A percentile compares a stretch with the other conserved stretches of the same genome.
phyloP scores from a whole-genome alignment of 1,284 basidiomycete genomes.

The Mycena sp. region DNA sequence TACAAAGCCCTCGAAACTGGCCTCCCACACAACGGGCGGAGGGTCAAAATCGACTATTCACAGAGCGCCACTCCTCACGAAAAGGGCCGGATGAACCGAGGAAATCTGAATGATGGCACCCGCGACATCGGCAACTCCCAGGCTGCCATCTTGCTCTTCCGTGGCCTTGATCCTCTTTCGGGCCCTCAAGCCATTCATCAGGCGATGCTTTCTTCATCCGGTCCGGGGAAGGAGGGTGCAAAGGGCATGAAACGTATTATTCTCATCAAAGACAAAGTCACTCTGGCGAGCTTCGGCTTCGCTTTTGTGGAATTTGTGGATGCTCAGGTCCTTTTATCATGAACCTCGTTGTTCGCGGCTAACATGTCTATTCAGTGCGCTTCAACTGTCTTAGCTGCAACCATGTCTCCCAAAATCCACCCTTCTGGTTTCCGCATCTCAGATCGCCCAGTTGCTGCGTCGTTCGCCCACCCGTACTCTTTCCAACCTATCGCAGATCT shows the following conservation, averaged over 20 bases:
- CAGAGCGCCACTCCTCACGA: constrained; percentile 79
- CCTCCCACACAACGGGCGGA: constrained; percentile 71
- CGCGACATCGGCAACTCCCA: constrained; percentile 90
- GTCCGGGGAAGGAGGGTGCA: constrained; percentile 74
- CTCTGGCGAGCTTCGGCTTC: constrained; percentile 88
- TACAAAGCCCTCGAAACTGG: constrained; percentile 76
- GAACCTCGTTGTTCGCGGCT: constrained; percentile 8
- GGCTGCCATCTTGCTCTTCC: constrained; percentile 84
- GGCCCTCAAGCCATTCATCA: constrained; percentile 86
- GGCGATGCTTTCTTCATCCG: constrained; percentile 76
- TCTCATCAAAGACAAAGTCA: constrained; percentile 86
- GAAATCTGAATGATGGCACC: constrained; percentile 87
- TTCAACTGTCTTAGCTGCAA: constrained; percentile 77
- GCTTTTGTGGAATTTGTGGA: constrained; percentile 93
- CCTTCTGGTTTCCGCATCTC: constrained; percentile 90
- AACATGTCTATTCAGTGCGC: constrained; percentile 64
- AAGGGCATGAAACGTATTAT: constrained; percentile 88
- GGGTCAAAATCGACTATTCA: constrained; percentile 93
- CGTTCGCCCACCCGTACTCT: constrained; percentile 87
- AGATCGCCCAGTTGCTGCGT: constrained; percentile 85
- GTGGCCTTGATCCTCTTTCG: constrained; percentile 88
- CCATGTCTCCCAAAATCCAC: constrained; percentile 84
- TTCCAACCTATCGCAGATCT: constrained; percentile 83
- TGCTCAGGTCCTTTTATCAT: constrained; percentile 57
- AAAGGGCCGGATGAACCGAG: constrained; percentile 63